Evolutionary conservation across 176 grass and related monocot genomes (phyloP).

Genomic region (Lolium rigidum): DNA sequence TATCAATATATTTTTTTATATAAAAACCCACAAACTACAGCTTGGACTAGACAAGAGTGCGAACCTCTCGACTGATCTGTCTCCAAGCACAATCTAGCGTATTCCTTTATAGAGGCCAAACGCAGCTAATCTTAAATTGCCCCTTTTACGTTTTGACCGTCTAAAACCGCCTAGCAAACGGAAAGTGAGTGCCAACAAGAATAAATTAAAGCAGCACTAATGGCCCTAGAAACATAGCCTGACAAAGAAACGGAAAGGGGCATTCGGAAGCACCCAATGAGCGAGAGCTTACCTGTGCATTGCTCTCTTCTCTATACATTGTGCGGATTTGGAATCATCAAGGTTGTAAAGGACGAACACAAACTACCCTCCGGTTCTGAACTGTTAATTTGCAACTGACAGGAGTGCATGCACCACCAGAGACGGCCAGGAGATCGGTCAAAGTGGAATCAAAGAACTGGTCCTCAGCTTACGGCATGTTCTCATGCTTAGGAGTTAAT

Average conservation of each 20-base stretch:
- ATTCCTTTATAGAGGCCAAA: constrained; percentile 34
- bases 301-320: not conserved
- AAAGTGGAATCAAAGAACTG: constrained; percentile 47
- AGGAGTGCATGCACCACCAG: constrained; percentile 40
- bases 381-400: constrained; percentile 37
- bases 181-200: not conserved
- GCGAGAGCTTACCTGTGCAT: not conserved
- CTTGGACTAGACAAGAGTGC: not conserved
- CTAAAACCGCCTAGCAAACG: constrained; percentile 35
- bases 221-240: constrained; percentile 39
- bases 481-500: constrained; percentile 18
- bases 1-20: no score
- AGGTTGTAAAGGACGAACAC: constrained; percentile 28
- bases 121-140: constrained; percentile 10
- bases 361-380: constrained; percentile 31
- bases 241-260: constrained; percentile 4
- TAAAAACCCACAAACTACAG: not conserved
- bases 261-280: constrained; percentile 41
- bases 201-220: constrained; percentile 42
- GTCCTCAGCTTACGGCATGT: not conserved
- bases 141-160: constrained; percentile 53
- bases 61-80: constrained; percentile 2
- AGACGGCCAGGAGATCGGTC: constrained; percentile 53
- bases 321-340: constrained; percentile 26
- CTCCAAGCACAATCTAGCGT: not conserved